Conservation (phyloP, 805 yeast genomes). For the Kodamaea hsintzibuensis region DNA sequence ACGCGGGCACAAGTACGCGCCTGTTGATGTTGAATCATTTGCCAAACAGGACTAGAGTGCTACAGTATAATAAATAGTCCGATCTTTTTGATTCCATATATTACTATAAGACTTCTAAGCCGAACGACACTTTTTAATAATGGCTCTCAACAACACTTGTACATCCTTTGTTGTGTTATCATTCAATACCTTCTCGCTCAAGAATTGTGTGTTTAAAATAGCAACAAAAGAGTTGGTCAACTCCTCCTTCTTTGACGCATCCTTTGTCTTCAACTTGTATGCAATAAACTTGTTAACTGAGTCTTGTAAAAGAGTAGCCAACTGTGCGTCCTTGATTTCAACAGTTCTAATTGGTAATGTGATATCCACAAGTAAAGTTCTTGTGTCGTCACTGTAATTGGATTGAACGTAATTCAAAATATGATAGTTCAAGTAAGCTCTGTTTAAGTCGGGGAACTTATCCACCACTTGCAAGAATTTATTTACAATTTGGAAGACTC, state of each 20-base stretch:
- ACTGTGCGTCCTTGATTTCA: conserved; percentile 36
- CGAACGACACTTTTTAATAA: conserved; percentile 37
- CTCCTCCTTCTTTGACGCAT: conserved; percentile 28
- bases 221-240: conserved; percentile 32
- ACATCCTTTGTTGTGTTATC: conserved; percentile 25
- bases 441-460: conserved; percentile 65
- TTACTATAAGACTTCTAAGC: not conserved
- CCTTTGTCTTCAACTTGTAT: conserved; percentile 46
- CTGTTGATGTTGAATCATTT: conserved; percentile 17
- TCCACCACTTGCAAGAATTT: conserved; percentile 61
- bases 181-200: conserved; percentile 18
- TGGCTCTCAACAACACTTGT: conserved; percentile 38
- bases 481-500: conserved; percentile 39
- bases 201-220: conserved; percentile 27
- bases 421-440: conserved; percentile 66
- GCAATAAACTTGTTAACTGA: conserved; percentile 73
- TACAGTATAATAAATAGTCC: not conserved
- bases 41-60: conserved; percentile 6
- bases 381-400: conserved; percentile 39
- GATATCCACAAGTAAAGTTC: conserved; percentile 53
- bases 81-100: not conserved
- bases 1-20: conserved; percentile 10
- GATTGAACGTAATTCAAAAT: conserved; percentile 54
- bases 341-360: conserved; percentile 66
- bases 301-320: conserved; percentile 63